These are phyloP conservation scores for Polychaeton citri DNA, from an alignment of 2,329 filamentous ascomycete genomes.

Conservation along the genomic window DNA sequence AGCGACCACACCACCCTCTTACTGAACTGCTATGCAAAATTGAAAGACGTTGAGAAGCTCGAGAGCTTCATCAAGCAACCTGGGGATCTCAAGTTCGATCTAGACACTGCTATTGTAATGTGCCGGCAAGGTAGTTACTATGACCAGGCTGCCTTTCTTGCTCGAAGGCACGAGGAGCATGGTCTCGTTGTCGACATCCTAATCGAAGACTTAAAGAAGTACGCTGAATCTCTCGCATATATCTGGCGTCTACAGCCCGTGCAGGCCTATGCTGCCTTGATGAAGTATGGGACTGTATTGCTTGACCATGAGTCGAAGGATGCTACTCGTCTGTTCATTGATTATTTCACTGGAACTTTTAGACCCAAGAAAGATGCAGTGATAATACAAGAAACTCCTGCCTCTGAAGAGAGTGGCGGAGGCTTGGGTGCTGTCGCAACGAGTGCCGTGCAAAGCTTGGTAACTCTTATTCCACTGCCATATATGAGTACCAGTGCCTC, in stretches of 20 bases:
- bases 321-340: constrained; percentile 78
- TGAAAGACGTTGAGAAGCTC: constrained; percentile 93
- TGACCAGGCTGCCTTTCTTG: constrained; percentile 90
- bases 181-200: constrained; percentile 91
- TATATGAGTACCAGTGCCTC: constrained; percentile 60
- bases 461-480: constrained; percentile 68
- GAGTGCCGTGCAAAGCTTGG: constrained; percentile 73
- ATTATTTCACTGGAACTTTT: constrained; percentile 86
- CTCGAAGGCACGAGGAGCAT: constrained; percentile 85
- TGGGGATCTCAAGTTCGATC: constrained; percentile 86
- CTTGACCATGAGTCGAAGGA: constrained; percentile 74
- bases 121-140: constrained; percentile 94
- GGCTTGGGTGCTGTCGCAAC: constrained; percentile 39
- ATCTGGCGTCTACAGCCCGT: constrained; percentile 79
- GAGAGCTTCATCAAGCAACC: constrained; percentile 95
- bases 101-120: constrained; percentile 95
- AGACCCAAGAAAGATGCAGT: constrained; percentile 54
- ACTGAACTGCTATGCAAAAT: constrained; percentile 92
- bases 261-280: constrained; percentile 73
- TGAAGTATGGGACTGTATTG: constrained; percentile 88
- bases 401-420: constrained; percentile 14
- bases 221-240: constrained; percentile 76
- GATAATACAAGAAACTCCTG: constrained; percentile 33
- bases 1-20: constrained; percentile 90
- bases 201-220: constrained; percentile 88